These are phyloP conservation scores for Colletotrichum theobromicola DNA, from an alignment of 2,329 filamentous ascomycete species.

Conservation along the genomic window DNA sequence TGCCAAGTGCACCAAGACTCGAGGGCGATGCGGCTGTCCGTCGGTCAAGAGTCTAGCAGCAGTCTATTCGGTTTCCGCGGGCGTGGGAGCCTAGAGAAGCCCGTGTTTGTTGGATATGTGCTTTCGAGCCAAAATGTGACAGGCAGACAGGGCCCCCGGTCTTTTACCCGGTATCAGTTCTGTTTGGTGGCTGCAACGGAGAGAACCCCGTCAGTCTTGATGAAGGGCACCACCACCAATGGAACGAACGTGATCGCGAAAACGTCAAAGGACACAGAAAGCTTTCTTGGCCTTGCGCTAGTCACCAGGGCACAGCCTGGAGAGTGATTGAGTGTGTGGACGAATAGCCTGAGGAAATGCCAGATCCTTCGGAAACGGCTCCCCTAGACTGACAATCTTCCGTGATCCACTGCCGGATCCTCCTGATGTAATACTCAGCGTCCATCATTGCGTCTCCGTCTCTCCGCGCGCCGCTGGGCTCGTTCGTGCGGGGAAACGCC, in stretches of 20 bases:
- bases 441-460: neutral
- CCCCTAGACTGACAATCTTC: neutral
- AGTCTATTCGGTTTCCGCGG: neutral
- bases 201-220: neutral
- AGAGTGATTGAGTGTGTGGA: neutral
- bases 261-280: neutral
- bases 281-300: neutral
- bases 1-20: neutral
- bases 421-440: neutral
- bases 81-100: neutral
- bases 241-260: neutral
- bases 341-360: neutral
- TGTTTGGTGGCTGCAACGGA: neutral
- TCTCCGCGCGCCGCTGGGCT: neutral
- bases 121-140: neutral
- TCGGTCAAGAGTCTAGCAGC: neutral
- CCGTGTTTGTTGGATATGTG: neutral
- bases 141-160: neutral
- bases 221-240: neutral
- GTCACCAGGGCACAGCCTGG: neutral
- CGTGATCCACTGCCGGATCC: neutral
- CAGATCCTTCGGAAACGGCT: neutral
- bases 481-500: neutral
- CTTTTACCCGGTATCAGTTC: neutral
- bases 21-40: neutral